Evolutionary conservation across 306 rosid species (phyloP).

Genomic region (Cucurbita pepo): DNA sequence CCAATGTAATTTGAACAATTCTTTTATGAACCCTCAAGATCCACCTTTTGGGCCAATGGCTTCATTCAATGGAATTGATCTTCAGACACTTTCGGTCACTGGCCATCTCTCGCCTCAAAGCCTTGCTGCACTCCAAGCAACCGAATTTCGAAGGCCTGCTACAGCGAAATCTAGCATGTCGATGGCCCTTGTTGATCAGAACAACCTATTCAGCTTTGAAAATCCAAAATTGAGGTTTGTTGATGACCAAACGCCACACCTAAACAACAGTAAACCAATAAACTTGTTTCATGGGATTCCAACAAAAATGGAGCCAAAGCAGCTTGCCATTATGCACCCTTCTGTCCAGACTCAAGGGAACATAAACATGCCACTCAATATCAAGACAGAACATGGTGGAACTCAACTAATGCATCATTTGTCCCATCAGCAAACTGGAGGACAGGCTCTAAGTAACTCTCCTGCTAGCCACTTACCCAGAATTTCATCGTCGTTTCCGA

Average conservation of each 20-base stretch:
- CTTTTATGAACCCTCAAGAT: slow-evolving; percentile 62
- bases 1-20: slow-evolving; percentile 42
- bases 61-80: slow-evolving; percentile 68
- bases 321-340: slow-evolving; percentile 69
- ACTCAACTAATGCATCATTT: slow-evolving; percentile 1
- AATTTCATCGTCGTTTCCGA: slow-evolving; percentile 38
- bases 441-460: slow-evolving; percentile 44
- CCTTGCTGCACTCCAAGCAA: slow-evolving; percentile 84
- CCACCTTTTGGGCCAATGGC: slow-evolving; percentile 65
- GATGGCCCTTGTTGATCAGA: slow-evolving; percentile 68
- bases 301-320: slow-evolving; percentile 86
- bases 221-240: slow-evolving; percentile 74
- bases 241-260: slow-evolving; percentile 68
- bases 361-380: slow-evolving; percentile 46
- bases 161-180: slow-evolving; percentile 40
- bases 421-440: slow-evolving; percentile 52
- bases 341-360: slow-evolving; percentile 21
- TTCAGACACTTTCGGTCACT: slow-evolving; percentile 59
- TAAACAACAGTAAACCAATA: slow-evolving; percentile 36
- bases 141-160: slow-evolving; percentile 60
- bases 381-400: slow-evolving; percentile 42
- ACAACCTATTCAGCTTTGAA: slow-evolving; percentile 90
- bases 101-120: slow-evolving; percentile 87
- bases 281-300: slow-evolving; percentile 88
- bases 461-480: slow-evolving; percentile 36